Evolutionary conservation across 805 yeast species (phyloP).

Genomic region (Wickerhamomyces xylosicus): DNA sequence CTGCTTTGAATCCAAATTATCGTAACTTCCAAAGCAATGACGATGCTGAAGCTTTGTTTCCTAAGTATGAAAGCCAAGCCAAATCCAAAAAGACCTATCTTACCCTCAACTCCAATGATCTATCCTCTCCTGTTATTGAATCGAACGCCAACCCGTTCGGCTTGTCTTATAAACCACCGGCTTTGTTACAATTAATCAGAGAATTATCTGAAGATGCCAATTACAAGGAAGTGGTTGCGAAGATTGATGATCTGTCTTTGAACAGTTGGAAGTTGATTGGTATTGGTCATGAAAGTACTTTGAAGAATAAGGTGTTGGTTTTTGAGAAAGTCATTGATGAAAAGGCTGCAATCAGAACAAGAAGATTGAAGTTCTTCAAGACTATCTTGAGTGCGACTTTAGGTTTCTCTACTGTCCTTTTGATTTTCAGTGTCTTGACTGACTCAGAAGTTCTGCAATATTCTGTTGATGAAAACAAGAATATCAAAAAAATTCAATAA

Average conservation of each 20-base stretch:
- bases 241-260: conserved; percentile 31
- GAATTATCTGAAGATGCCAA: conserved; percentile 5
- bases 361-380: not conserved
- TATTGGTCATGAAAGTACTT: conserved; percentile 24
- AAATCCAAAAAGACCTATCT: not conserved
- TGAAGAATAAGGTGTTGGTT: conserved; percentile 25
- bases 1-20: conserved; percentile 10
- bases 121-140: not conserved
- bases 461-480: conserved; percentile 1
- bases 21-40: not conserved
- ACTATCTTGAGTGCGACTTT: not conserved
- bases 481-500: not conserved
- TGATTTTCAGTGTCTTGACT: conserved; percentile 1
- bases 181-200: conserved; percentile 30
- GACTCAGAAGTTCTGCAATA: not conserved
- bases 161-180: conserved; percentile 25
- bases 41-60: conserved; percentile 11
- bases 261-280: conserved; percentile 38
- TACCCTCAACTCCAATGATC: not conserved
- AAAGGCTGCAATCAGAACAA: not conserved
- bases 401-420: not conserved
- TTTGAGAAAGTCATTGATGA: conserved; percentile 25
- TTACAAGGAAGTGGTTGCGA: not conserved
- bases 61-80: conserved; percentile 7
- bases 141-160: conserved; percentile 28